Percentiles rank a stretch among this genome's conserved stretches.
Evolutionary conservation across 148 eudicot genomes (phyloP).

Genomic region (Spergularia bocconei): DNA sequence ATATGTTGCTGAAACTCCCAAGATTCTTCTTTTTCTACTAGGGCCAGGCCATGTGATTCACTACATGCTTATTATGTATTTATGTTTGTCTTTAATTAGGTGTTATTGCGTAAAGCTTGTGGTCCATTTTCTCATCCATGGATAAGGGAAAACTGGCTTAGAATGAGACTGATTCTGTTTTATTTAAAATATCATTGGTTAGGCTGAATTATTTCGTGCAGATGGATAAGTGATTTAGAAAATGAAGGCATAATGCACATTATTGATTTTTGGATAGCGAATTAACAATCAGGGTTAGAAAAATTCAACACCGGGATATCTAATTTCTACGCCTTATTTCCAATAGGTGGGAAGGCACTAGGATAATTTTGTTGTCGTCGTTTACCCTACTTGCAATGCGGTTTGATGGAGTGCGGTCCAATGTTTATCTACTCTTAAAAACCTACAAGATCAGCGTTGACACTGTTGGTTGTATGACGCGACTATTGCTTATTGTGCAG

Average conservation of each 20-base stretch:
- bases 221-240: neutral
- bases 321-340: no score
- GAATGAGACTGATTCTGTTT: neutral
- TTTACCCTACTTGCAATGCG: no score
- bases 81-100: neutral
- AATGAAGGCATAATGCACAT: constrained; percentile 13
- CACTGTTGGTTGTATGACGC: no score
- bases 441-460: no score
- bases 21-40: constrained; percentile 5
- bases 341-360: no score
- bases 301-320: no score
- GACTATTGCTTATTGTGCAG: no score
- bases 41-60: constrained; percentile 9
- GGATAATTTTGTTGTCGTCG: no score
- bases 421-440: no score
- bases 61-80: neutral
- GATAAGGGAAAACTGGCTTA: constrained; percentile 5
- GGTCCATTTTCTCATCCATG: constrained; percentile 13
- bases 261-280: neutral
- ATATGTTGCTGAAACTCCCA: constrained; percentile 6
- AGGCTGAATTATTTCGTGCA: neutral
- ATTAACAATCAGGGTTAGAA: no score
- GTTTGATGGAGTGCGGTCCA: no score
- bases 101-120: neutral
- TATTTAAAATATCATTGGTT: constrained; percentile 3